Base-by-base conservation (phyloP, 306 rosid species). In the Prinsepia uniflora region DNA sequence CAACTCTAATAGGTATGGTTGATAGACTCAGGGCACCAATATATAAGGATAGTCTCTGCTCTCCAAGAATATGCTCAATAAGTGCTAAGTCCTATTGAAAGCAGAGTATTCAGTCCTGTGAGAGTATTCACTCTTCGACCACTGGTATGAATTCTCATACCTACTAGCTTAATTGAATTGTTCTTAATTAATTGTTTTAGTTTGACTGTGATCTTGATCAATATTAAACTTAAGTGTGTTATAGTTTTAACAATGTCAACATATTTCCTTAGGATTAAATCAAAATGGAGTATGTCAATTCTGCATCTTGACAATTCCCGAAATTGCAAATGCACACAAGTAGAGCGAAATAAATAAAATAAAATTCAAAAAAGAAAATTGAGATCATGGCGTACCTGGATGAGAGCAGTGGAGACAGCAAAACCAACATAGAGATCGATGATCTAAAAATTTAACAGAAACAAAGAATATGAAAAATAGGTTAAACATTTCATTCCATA, bases 361-460 rank as follows among this genome's bases (percentile, higher is more conserved):
- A 30, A 30, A 30, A 30, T 30, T 30, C 36, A 30, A 30, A 72
- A 72, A 34, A 1, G 36, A 12, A 17, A 10, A 43, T 1, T 13
- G 10, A 7, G 50, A 47, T 24, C n/a, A 43, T 0, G 59, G 10
- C 15, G 36, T 68, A 89, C 99, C 99, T 95, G 97, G 71, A 95
- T 84, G 72, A 83, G 76, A 45, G 99, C 92, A 9, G 97, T 89
- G 84, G 77, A 76, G 4, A 95, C 84, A 17, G 99, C 91, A 70
- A 77, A 95, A 22, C 71, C 74, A 20, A 86, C 91, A 40, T 89
- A 95, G 62, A 91, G 91, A 82, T 95, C 99, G 56, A 94, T 91
- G 83, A 94, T 72, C 97, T 94, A 87, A 17, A 44, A 18, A 22
- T 43, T 1, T 0, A 20, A 43, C 15, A 7, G 18, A 7, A 0